phyloP scores from a whole-genome alignment of 2,329 filamentous ascomycete genomes.

The Dryadomyces quercus-mongolicae region DNA sequence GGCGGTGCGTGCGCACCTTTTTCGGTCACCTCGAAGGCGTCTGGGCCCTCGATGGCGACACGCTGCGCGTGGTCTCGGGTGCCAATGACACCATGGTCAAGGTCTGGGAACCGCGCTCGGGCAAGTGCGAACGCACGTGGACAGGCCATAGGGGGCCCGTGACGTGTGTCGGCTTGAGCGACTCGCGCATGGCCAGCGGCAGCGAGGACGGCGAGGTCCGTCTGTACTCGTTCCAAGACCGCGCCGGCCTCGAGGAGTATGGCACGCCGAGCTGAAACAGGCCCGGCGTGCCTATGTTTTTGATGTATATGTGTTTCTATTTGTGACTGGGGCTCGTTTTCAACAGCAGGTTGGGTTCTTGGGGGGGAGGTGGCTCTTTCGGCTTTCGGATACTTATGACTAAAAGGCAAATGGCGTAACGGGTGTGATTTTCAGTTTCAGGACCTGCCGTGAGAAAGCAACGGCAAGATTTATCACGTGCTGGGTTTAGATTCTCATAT shows the following conservation, averaged over 20 bases:
- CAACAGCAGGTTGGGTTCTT: no score
- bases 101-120: conserved; percentile 83
- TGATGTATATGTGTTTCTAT: not conserved
- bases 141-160: conserved; percentile 84
- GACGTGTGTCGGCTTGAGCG: conserved; percentile 84
- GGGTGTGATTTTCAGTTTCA: no score
- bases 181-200: conserved; percentile 79
- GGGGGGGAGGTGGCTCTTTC: no score
- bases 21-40: conserved; percentile 96
- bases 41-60: conserved; percentile 54
- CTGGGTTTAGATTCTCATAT: no score
- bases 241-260: conserved; percentile 28
- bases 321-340: no score
- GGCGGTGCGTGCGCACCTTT: conserved; percentile 77
- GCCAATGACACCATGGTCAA: conserved; percentile 94
- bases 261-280: conserved; percentile 34
- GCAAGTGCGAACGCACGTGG: conserved; percentile 85
- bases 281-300: no score
- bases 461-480: no score
- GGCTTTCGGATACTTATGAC: no score
- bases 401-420: no score
- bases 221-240: conserved; percentile 62
- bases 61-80: conserved; percentile 64
- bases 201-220: conserved; percentile 89
- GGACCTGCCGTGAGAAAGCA: no score